Conservation (phyloP, 2,329 filamentous ascomycete genomes). For the Aureobasidium lini region DNA sequence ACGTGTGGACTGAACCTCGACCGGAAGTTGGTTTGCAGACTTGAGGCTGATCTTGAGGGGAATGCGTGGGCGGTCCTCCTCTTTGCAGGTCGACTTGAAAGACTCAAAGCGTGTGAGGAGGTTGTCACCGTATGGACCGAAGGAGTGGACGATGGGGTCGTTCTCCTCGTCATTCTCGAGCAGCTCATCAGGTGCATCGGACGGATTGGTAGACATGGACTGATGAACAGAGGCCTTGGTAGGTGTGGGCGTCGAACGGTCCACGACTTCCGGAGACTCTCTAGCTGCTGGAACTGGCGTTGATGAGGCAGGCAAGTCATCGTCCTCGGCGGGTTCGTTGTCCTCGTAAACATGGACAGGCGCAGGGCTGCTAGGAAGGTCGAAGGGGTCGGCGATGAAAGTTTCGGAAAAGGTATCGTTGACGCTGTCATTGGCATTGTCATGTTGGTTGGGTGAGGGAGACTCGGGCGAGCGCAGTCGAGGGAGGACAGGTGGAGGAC, state of each 20-base stretch:
- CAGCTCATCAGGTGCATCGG: conserved; percentile 49
- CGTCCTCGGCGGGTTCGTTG: conserved; percentile 43
- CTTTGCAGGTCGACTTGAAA: conserved; percentile 53
- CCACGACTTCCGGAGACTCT: neutral
- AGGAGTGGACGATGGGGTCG: conserved; percentile 85
- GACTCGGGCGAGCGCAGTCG: conserved; percentile 70
- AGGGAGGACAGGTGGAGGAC: conserved; percentile 53
- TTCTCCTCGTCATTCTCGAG: conserved; percentile 88
- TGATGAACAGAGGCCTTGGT: neutral
- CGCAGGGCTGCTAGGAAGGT: conserved; percentile 33
- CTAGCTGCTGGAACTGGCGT: conserved; percentile 13
- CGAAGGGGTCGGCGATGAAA: conserved; percentile 36
- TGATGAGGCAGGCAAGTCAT: conserved; percentile 29
- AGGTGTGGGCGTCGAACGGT: conserved; percentile 1
- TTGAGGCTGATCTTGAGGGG: conserved; percentile 24
- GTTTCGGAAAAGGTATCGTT: conserved; percentile 27
- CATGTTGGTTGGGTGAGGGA: conserved; percentile 49
- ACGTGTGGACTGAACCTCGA: conserved; percentile 17
- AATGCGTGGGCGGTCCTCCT: conserved; percentile 46
- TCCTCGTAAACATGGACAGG: conserved; percentile 70
- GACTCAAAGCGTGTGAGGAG: conserved; percentile 75
- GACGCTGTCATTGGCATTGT: conserved; percentile 31
- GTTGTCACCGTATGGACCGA: conserved; percentile 82
- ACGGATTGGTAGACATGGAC: conserved; percentile 9
- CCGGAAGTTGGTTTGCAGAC: conserved; percentile 18